phyloP scores from a whole-genome alignment of 768 basidiomycete species.

The Ramaria rubella region DNA sequence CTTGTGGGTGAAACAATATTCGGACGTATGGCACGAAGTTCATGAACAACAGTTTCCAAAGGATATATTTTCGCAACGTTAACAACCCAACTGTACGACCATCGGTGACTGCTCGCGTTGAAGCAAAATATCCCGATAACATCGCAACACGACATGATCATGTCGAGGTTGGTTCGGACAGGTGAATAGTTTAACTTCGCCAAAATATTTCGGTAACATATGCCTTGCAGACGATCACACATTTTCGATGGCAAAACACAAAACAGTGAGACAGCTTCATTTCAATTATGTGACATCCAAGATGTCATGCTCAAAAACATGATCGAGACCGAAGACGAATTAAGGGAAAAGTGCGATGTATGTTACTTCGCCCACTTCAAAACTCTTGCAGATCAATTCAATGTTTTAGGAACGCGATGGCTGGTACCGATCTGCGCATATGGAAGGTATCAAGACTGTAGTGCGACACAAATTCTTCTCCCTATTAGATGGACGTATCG shows the following conservation, averaged over 20 bases:
- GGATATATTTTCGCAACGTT: conserved; percentile 83
- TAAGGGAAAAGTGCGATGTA: conserved; percentile 71
- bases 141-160: not conserved
- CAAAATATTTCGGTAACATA: not conserved
- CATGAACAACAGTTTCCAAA: conserved; percentile 63
- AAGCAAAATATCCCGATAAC: conserved; percentile 4
- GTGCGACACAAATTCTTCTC: conserved; percentile 83
- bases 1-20: conserved; percentile 52
- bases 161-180: not conserved
- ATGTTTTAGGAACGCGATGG: conserved; percentile 67
- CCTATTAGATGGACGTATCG: conserved; percentile 61
- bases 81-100: conserved; percentile 75
- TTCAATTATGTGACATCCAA: conserved; percentile 87
- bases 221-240: conserved; percentile 46
- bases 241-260: conserved; percentile 82
- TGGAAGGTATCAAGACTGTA: conserved; percentile 80
- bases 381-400: not conserved
- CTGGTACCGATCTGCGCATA: conserved; percentile 73
- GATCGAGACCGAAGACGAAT: conserved; percentile 66
- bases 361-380: conserved; percentile 24
- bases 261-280: conserved; percentile 83
- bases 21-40: not conserved
- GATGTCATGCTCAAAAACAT: conserved; percentile 80
- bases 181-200: not conserved
- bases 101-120: conserved; percentile 55